Evolutionary conservation across 2,329 filamentous ascomycete species (phyloP), one percentile per base, ranked within the genome.

Genomic region (Orbilia quercus): DNA sequence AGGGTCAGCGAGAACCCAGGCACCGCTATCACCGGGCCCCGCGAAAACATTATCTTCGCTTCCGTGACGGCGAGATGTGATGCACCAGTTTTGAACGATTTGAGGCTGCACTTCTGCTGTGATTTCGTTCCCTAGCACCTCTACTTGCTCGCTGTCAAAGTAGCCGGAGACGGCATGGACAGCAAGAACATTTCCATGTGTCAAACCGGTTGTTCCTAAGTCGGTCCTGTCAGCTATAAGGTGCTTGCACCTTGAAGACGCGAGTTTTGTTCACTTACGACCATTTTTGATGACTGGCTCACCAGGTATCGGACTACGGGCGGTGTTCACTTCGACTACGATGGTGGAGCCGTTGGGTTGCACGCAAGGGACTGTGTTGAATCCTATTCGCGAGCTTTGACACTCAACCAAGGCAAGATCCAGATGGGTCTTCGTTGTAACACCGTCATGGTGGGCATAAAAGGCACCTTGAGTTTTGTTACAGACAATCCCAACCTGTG

Each of bases 401-500:
- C 67, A 72, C 47, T 65, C 45, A 18, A 72, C 40, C 44, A 72
- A 36, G 22, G 67, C 67, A 40, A 72, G 47, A 51, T 72, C 67
- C 25, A 72, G 25, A 38, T 72, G 62, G 18, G 59, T 65, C 40
- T 72, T 65, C 25, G 45, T 45, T 12, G 42, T 58, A 22, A 44
- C 20, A 18, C 54, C 47, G 1, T 50, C 53, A 18, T 60, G 36
- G n/a, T 40, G 40, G 12, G 50, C 40, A 34, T 72, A 60, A 31
- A 65, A 65, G n/a, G 53, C 59, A 2, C 59, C 60, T 34, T 64
- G 34, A 7, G 38, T 54, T 48, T 65, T 65, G n/a, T 16, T 53
- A 36, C 28, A 20, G 14, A 65, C 53, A 18, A 51, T 34, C 9
- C 67, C 67, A 18, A 65, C 48, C 12, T 60, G 44, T 14, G 53